Percentiles rank a stretch among this genome's conserved stretches.
Evolutionary conservation across 2,329 filamentous ascomycete species (phyloP).

Genomic region (Penicillium sp.): DNA sequence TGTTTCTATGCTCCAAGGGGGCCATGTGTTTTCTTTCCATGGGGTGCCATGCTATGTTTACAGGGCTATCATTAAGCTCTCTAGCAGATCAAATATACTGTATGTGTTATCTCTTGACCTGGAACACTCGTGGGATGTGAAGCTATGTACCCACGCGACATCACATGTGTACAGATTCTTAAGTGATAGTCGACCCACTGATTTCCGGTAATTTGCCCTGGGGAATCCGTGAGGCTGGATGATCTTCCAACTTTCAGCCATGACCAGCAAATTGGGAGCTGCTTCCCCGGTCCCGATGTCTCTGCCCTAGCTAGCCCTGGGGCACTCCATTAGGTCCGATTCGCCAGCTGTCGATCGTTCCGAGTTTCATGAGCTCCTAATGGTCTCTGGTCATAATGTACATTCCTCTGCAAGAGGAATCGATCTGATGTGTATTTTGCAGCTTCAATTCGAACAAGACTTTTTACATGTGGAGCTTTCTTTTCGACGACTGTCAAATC

Average conservation of each 20-base stretch:
- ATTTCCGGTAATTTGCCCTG: background rate
- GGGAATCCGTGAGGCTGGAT: background rate
- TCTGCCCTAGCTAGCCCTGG: background rate
- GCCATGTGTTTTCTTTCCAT: background rate
- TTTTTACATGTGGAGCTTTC: background rate
- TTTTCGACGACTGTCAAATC: background rate
- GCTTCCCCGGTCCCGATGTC: background rate
- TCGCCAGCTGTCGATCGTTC: background rate
- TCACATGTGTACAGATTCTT: background rate
- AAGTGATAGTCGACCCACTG: background rate
- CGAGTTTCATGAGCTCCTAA: background rate
- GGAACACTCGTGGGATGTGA: background rate
- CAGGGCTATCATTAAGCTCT: background rate
- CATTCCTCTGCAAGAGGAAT: constrained; percentile 6
- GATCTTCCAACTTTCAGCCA: background rate
- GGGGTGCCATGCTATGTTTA: background rate
- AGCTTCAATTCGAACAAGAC: background rate
- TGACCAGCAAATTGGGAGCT: background rate
- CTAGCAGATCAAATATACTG: background rate
- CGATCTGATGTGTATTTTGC: constrained; percentile 1
- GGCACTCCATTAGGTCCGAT: background rate
- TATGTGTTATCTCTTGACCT: too few species aligned
- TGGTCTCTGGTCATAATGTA: background rate
- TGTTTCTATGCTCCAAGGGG: background rate
- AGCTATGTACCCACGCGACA: background rate